Percentiles rank a stretch among this genome's conserved stretches.
Conservation (phyloP, 495 filamentous ascomycete genomes). For the Glonium stellatum region DNA sequence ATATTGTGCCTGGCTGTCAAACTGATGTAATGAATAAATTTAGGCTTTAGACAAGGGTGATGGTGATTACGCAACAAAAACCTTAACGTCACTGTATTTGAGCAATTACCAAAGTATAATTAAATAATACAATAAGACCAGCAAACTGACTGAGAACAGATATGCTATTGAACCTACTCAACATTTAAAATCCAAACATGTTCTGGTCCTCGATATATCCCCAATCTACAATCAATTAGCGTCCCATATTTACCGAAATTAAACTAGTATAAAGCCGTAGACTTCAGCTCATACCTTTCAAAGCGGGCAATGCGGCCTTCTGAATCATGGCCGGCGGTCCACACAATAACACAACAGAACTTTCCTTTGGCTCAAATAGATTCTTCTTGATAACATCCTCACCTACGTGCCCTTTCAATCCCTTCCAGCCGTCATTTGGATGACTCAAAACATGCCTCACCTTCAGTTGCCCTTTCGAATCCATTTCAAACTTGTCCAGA, state of each 20-base stretch:
- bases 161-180: too few relatives aligned
- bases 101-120: too few relatives aligned
- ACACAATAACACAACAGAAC: slow-evolving; percentile 31
- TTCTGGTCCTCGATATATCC: slow-evolving; percentile 33
- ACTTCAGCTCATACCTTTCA: slow-evolving; percentile 21
- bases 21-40: too few relatives aligned
- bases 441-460: slow-evolving; percentile 36
- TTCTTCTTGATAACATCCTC: slow-evolving; percentile 29
- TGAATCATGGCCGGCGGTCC: slow-evolving; percentile 38
- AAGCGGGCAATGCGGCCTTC: slow-evolving; percentile 33
- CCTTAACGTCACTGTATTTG: too few relatives aligned
- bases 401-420: slow-evolving; percentile 31
- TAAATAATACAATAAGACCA: too few relatives aligned
- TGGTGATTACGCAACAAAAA: too few relatives aligned
- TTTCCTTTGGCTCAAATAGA: slow-evolving; percentile 28
- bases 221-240: slow-evolving; percentile 13
- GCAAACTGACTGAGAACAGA: too few relatives aligned
- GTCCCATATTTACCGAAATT: slow-evolving; percentile 15
- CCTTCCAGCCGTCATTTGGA: slow-evolving; percentile 32
- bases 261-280: background rate
- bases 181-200: slow-evolving; percentile 30
- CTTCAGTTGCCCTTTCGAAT: slow-evolving; percentile 30
- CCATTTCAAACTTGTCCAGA: slow-evolving; percentile 27
- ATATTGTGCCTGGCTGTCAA: too few relatives aligned
- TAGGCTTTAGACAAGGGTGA: too few relatives aligned